phyloP scores from a whole-genome alignment of 495 filamentous ascomycete genomes.

The Clohesyomyces aquaticus region DNA sequence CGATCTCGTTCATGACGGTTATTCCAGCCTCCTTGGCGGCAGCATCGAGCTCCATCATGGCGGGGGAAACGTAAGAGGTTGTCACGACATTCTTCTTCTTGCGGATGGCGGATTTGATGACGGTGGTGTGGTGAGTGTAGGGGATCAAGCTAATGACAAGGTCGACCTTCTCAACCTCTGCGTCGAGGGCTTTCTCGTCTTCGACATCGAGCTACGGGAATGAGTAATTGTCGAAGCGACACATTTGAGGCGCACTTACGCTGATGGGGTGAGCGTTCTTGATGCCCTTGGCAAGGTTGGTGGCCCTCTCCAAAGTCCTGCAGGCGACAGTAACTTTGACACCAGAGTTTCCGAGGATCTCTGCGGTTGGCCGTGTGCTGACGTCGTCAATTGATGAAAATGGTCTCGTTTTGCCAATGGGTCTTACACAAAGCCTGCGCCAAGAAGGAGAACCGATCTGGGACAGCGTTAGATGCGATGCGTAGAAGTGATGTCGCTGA shows the following conservation, averaged over 20 bases:
- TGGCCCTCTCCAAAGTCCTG: constrained; percentile 75
- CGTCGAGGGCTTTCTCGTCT: constrained; percentile 73
- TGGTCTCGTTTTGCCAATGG: neutral
- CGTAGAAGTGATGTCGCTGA: neutral
- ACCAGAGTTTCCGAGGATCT: constrained; percentile 73
- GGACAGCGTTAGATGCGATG: constrained; percentile 7
- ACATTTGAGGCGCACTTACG: constrained; percentile 14
- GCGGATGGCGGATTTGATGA: constrained; percentile 93
- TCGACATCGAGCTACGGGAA: constrained; percentile 84
- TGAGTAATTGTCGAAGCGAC: neutral
- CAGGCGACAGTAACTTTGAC: constrained; percentile 88
- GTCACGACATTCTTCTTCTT: constrained; percentile 96
- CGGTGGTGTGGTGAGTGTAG: constrained; percentile 86
- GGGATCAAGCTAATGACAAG: constrained; percentile 73
- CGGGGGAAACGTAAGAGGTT: constrained; percentile 90
- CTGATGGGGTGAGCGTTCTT: constrained; percentile 58
- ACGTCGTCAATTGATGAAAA: neutral
- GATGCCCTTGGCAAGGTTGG: constrained; percentile 73
- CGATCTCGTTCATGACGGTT: constrained; percentile 98
- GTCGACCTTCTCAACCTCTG: constrained; percentile 74
- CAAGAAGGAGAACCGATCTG: constrained; percentile 66
- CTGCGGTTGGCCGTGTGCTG: constrained; percentile 72
- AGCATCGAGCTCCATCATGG: constrained; percentile 86
- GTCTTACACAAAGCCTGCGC: constrained; percentile 70
- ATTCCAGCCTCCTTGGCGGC: constrained; percentile 89